These are phyloP conservation scores for Isoetes taiwanensis DNA, from an alignment of 75 land plant genomes.

Conservation along the genomic window DNA sequence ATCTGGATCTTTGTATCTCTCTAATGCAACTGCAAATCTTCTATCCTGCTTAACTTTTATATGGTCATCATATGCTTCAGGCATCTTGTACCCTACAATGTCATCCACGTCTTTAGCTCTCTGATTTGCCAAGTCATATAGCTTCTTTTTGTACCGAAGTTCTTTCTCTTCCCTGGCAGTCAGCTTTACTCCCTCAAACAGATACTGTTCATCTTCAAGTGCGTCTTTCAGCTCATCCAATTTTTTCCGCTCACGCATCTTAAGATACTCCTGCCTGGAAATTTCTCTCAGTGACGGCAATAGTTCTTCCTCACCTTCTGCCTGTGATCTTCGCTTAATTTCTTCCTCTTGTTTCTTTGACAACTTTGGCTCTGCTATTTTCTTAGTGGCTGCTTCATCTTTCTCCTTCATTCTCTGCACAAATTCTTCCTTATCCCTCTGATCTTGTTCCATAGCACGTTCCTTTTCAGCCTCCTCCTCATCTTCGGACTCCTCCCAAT, in stretches of 20 bases:
- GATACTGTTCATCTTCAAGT: constrained; percentile 70
- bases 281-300: constrained; percentile 46
- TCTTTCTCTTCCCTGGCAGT: constrained; percentile 70
- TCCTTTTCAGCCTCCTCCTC: constrained; percentile 43
- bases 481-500: background rate
- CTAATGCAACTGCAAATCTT: constrained; percentile 71
- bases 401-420: constrained; percentile 61
- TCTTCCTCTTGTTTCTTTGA: constrained; percentile 40
- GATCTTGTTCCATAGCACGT: constrained; percentile 65
- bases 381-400: constrained; percentile 77
- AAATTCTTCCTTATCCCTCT: constrained; percentile 68
- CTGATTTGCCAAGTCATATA: constrained; percentile 61
- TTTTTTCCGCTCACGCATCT: constrained; percentile 80
- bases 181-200: constrained; percentile 69
- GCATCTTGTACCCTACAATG: constrained; percentile 77
- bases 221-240: constrained; percentile 72
- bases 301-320: constrained; percentile 43
- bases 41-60: constrained; percentile 73
- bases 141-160: constrained; percentile 59
- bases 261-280: constrained; percentile 78
- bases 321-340: constrained; percentile 57
- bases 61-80: constrained; percentile 82
- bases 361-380: constrained; percentile 25
- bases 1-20: constrained; percentile 60
- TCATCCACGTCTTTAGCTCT: constrained; percentile 47